Evolutionary conservation across 75 land plant genomes (phyloP).

Genomic region (Pinus tabuliformis): DNA sequence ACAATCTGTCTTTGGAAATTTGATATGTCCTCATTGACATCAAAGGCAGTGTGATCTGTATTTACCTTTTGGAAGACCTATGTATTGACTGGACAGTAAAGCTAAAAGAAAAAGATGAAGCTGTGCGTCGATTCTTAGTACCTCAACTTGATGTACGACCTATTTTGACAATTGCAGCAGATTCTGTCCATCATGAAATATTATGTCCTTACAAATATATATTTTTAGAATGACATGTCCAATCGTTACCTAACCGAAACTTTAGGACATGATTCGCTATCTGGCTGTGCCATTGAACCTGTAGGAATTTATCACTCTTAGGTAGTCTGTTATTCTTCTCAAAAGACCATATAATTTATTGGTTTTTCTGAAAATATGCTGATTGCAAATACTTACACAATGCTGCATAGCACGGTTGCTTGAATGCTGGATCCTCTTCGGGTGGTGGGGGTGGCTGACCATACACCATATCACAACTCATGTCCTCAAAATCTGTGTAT

Average conservation of each 20-base stretch:
- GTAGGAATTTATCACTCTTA: background rate
- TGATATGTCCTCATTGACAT: background rate
- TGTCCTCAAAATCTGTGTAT: conserved; percentile 92
- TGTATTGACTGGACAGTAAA: background rate
- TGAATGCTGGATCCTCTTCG: conserved; percentile 82
- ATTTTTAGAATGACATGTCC: too few relatives aligned
- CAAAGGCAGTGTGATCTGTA: background rate
- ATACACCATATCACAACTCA: conserved; percentile 99
- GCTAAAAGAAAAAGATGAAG: background rate
- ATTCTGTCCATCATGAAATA: background rate
- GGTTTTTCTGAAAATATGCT: background rate
- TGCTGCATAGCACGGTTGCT: conserved; percentile 75
- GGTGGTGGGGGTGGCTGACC: conserved; percentile 82
- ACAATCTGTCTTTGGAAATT: background rate
- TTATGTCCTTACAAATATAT: background rate
- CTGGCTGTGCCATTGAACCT: conserved; percentile 5
- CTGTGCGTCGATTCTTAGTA: too few relatives aligned
- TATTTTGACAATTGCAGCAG: background rate
- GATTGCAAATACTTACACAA: conserved; percentile 56
- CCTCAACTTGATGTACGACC: background rate
- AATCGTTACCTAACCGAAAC: background rate
- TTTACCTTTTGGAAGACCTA: background rate
- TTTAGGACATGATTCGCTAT: conserved; percentile 5
- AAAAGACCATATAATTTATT: background rate
- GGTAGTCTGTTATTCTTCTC: too few relatives aligned